Conservation (phyloP, 805 yeast species). For the Starmerella lactis-condensi region DNA sequence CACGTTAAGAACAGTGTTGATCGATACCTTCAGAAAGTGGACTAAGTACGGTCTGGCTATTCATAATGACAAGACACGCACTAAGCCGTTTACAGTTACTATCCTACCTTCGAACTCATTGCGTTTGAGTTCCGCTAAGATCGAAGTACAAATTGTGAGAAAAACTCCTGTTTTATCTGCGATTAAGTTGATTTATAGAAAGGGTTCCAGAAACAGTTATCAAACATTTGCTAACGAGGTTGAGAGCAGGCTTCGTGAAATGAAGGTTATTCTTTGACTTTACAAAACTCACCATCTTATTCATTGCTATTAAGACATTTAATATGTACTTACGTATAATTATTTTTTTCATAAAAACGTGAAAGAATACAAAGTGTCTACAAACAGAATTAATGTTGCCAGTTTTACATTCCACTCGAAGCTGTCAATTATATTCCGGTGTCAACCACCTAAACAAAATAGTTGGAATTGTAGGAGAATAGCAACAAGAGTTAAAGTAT, state of each 20-base stretch:
- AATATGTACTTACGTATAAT: too few species aligned
- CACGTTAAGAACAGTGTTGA: conserved; percentile 19
- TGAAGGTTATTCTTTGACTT: not conserved
- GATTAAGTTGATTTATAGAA: conserved; percentile 13
- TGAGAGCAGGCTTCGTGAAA: conserved; percentile 17
- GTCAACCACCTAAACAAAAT: too few species aligned
- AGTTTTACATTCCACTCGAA: too few species aligned
- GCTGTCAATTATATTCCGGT: too few species aligned
- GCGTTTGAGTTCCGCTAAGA: conserved; percentile 20
- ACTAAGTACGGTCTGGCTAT: conserved; percentile 23
- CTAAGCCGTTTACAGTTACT: conserved; percentile 19
- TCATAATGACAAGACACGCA: conserved; percentile 16
- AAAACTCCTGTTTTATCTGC: conserved; percentile 15
- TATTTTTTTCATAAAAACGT: too few species aligned
- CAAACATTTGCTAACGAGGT: conserved; percentile 19
- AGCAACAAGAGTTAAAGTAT: too few species aligned
- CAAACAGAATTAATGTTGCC: too few species aligned
- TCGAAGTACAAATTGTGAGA: conserved; percentile 15
- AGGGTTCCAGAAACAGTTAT: conserved; percentile 20
- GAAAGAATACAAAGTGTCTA: too few species aligned
- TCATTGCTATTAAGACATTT: too few species aligned
- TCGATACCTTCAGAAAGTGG: conserved; percentile 23
- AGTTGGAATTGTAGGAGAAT: too few species aligned
- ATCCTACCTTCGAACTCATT: conserved; percentile 23
- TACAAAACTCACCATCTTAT: not conserved